phyloP scores from a whole-genome alignment of 768 basidiomycete species.

The Tulasnella sp. region DNA sequence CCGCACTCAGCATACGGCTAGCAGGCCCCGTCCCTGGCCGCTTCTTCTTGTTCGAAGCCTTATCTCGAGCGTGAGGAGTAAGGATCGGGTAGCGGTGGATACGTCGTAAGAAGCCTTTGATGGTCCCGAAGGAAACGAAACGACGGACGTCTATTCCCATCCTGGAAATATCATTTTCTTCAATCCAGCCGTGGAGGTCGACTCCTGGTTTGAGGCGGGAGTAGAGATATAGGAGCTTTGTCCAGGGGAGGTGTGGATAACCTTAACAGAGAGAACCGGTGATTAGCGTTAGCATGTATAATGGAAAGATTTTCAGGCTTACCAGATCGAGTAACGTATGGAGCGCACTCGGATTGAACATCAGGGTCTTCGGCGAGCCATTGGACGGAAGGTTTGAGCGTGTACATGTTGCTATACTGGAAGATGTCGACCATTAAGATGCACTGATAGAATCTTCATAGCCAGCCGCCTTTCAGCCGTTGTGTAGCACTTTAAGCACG shows the following conservation, averaged over 20 bases:
- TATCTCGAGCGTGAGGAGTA: conserved; percentile 5
- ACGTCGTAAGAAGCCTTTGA: conserved; percentile 93
- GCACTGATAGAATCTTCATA: conserved; percentile 79
- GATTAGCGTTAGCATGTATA: conserved; percentile 6
- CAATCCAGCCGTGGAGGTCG: conserved; percentile 83
- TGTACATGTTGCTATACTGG: conserved; percentile 97
- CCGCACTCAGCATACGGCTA: conserved; percentile 2
- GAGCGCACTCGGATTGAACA: conserved; percentile 83
- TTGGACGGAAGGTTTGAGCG: conserved; percentile 72
- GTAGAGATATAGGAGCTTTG: conserved; percentile 75
- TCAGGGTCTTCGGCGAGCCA: conserved; percentile 78
- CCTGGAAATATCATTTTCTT: conserved; percentile 53
- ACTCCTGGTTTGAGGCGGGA: conserved; percentile 74
- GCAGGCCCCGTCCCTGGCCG: neutral
- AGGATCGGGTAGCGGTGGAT: conserved; percentile 90
- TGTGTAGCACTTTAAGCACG: neutral
- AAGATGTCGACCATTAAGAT: conserved; percentile 93
- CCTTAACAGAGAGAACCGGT: conserved; percentile 14
- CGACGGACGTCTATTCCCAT: conserved; percentile 81
- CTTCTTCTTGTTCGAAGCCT: conserved; percentile 2
- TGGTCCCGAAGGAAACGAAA: conserved; percentile 95
- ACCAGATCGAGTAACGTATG: conserved; percentile 79
- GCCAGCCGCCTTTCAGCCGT: neutral
- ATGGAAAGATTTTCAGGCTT: conserved; percentile 16
- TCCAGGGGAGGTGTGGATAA: conserved; percentile 66